Evolutionary conservation across 768 basidiomycete species (phyloP), one percentile per base, ranked within the genome.

Genomic region (Xerocomellus amylosporus): DNA sequence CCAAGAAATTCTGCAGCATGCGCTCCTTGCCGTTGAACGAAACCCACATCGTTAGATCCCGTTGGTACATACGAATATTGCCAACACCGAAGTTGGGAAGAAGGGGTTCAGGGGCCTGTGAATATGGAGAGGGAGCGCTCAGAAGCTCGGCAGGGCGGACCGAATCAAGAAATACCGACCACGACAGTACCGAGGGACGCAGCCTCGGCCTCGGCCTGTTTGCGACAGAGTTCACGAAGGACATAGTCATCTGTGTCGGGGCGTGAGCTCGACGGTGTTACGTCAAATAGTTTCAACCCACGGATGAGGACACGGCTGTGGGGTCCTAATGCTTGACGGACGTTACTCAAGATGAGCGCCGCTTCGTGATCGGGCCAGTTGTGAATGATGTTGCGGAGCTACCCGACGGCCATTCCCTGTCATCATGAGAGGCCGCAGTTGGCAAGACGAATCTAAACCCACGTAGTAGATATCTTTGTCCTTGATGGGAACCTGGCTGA

Each of bases 91-190:
- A 72, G 61, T 71, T 74, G 5, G 66, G 55, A 26, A 72, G 59
- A 26, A 74, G 37, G 5, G 70, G 73, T 39, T 66, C 62, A 30
- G 73, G 73, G 7, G 73, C 72, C 71, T 73, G 58, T 31, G n/a
- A 37, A 50, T 8, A 30, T 19, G 7, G 20, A 8, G n/a, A 24
- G 9, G 33, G 4, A 44, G 49, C 12, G 6, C 6, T 54, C 48
- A 51, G 30, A 2, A 22, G 8, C 19, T 15, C 15, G 33, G 7
- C 14, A 8, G 17, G 5, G 20, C 17, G 13, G 12, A 30, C 3
- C 12, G 7, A 38, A 36, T 10, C 12, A 19, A 6, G 13, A 12
- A 17, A 24, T 17, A 60, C 66, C 4, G 36, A 70, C 69, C 49
- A 55, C 34, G 31, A 47, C 49, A 20, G 53, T 46, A 8, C 61